Conservation (phyloP, 148 eudicot genomes). For the Agrostemma githago region DNA sequence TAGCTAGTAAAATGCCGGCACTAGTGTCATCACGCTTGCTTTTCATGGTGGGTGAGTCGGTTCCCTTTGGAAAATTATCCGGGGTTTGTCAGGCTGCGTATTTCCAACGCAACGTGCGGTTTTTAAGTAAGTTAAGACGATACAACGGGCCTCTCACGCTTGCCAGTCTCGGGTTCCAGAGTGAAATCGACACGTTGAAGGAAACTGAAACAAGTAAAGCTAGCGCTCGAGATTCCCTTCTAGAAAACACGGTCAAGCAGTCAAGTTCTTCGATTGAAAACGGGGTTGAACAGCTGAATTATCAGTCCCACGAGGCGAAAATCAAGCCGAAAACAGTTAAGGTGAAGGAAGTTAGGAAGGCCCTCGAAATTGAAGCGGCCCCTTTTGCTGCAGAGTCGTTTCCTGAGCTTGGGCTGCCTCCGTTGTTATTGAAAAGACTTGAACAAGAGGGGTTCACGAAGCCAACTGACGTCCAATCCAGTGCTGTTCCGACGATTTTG, state of each 20-base stretch:
- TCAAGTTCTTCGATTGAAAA: slow-evolving; percentile 25
- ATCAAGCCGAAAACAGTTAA: slow-evolving; percentile 37
- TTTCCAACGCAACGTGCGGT: slow-evolving; percentile 35
- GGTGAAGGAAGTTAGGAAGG: slow-evolving; percentile 32
- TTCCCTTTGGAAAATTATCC: slow-evolving; percentile 43
- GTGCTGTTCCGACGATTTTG: slow-evolving; percentile 74
- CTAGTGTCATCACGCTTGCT: slow-evolving; percentile 54
- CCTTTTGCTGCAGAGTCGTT: slow-evolving; percentile 83
- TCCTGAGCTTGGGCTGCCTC: slow-evolving; percentile 82
- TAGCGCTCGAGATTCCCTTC: slow-evolving; percentile 24
- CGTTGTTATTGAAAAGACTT: slow-evolving; percentile 62
- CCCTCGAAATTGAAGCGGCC: slow-evolving; percentile 51
- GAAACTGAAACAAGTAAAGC: slow-evolving; percentile 29
- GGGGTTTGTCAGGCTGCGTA: slow-evolving; percentile 38
- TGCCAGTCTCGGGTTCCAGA: slow-evolving; percentile 54
- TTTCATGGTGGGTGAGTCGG: slow-evolving; percentile 58
- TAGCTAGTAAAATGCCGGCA: slow-evolving; percentile 44
- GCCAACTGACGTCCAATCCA: slow-evolving; percentile 89
- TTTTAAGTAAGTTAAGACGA: slow-evolving; percentile 31
- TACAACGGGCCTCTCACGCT: slow-evolving; percentile 56
- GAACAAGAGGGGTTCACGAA: slow-evolving; percentile 60
- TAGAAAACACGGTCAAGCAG: slow-evolving; percentile 19
- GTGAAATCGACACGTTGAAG: slow-evolving; percentile 26
- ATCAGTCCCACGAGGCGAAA: slow-evolving; percentile 39
- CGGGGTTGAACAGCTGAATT: slow-evolving; percentile 23